Conservation (phyloP, 164 flowering plant genomes). For the Annona squamosa region DNA sequence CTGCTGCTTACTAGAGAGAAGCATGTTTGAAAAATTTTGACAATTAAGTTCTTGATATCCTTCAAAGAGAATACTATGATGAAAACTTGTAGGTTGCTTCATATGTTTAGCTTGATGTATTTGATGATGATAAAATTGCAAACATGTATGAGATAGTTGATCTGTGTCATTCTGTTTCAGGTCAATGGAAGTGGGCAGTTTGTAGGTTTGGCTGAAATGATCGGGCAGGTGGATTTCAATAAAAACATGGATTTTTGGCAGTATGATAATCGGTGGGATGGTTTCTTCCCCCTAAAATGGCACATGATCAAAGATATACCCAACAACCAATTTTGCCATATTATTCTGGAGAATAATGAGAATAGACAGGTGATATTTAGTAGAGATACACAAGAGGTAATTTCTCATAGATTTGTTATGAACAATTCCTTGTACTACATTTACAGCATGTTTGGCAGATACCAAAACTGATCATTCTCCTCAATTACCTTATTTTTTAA, state of each 20-base stretch:
- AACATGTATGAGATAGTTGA: background rate
- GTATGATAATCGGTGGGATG: slow-evolving; percentile 60
- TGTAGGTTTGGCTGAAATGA: slow-evolving; percentile 83
- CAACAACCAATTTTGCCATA: slow-evolving; percentile 44
- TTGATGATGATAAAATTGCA: too few relatives aligned
- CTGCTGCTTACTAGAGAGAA: too few relatives aligned
- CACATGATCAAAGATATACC: slow-evolving; percentile 74
- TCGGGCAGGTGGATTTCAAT: slow-evolving; percentile 61
- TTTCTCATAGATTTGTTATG: background rate
- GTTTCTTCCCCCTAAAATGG: slow-evolving; percentile 79
- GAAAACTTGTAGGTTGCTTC: too few relatives aligned
- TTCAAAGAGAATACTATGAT: too few relatives aligned
- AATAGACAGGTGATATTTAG: slow-evolving; percentile 51
- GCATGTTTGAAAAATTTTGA: too few relatives aligned
- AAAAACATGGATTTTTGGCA: slow-evolving; percentile 83
- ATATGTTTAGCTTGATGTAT: too few relatives aligned
- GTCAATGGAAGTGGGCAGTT: slow-evolving; percentile 83
- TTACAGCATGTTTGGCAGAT: background rate
- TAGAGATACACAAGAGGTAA: slow-evolving; percentile 86
- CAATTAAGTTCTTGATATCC: too few relatives aligned
- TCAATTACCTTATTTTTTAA: too few relatives aligned
- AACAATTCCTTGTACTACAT: background rate
- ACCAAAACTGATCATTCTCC: too few relatives aligned
- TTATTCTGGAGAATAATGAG: slow-evolving; percentile 64
- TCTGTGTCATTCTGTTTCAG: slow-evolving; percentile 24